A percentile compares a stretch with the other conserved stretches of the same genome.
These are phyloP conservation scores for Scytalidium sp. DNA, from an alignment of 2,329 filamentous ascomycete genomes.

Conservation along the genomic window DNA sequence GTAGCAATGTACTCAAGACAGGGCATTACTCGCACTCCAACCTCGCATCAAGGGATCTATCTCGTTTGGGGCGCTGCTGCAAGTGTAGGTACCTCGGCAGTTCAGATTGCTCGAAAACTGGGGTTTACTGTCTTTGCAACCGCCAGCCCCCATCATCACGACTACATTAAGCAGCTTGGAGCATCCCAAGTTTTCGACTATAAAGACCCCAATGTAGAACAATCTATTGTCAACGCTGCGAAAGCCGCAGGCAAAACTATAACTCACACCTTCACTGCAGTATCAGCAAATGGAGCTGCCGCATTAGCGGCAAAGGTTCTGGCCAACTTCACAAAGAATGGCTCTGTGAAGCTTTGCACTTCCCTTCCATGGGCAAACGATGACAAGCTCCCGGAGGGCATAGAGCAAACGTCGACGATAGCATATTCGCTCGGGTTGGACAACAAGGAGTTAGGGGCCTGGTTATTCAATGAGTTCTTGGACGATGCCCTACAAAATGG, in stretches of 20 bases:
- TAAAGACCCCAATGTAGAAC: slow-evolving; percentile 4
- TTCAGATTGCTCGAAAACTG: slow-evolving; percentile 11
- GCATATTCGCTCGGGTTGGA: slow-evolving; percentile 1
- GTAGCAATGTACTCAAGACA: slow-evolving; percentile 7
- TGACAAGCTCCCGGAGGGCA: slow-evolving; percentile 2
- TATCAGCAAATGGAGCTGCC: background rate
- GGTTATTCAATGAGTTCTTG: slow-evolving; percentile 16
- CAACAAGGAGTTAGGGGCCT: slow-evolving; percentile 8
- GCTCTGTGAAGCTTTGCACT: background rate
- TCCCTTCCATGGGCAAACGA: slow-evolving; percentile 3
- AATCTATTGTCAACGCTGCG: background rate
- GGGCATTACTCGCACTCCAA: background rate
- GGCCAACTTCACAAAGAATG: background rate
- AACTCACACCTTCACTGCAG: background rate
- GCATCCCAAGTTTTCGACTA: slow-evolving; percentile 17
- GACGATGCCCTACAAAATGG: slow-evolving; percentile 7
- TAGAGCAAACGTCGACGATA: slow-evolving; percentile 21
- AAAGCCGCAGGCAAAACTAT: slow-evolving; percentile 7
- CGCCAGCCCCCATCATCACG: slow-evolving; percentile 16
- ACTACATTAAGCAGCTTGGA: slow-evolving; percentile 15
- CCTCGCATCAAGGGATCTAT: slow-evolving; percentile 6
- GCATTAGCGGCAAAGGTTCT: background rate
- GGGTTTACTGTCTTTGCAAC: slow-evolving; percentile 7
- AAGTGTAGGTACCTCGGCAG: slow-evolving; percentile 13
- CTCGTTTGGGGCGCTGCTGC: slow-evolving; percentile 19